Evolutionary conservation across 441 rosid genomes (phyloP), one percentile per base, ranked within the genome.

Genomic region (Mallotus repandus): DNA sequence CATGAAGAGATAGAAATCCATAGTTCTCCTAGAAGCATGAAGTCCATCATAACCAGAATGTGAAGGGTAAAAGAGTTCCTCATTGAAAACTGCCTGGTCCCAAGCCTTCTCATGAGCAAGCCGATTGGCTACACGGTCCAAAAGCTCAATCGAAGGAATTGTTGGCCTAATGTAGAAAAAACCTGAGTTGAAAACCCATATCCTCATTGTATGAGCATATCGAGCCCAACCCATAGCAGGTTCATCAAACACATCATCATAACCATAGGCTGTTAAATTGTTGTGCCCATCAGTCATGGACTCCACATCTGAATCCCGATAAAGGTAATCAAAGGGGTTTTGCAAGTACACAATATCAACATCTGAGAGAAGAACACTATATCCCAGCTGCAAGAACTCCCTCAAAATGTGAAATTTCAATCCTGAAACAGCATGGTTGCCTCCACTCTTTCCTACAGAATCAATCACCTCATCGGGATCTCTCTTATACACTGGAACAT

Each of bases 151-250:
- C 0, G 97, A 81, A 69, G 99, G 91, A 63, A 92, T 77, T 3
- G 98, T 92, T 38, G 99, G 97, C 72, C 98, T 84, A 14, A 94
- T 81, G 77, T 84, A 92, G 82, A 94, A 92, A 75, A 94, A 90
- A 18, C 97, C 98, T 1, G 98, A 94, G 74, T 94, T 94, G 86
- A 84, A 92, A 77, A 94, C 97, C 98, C 98, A 94, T 75, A 94
- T 90, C 79, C 97, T 83, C 97, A 92, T 94, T 4, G 97, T 92
- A 80, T 94, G 97, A 79, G 97, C 98, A 81, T 90, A 94, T 46
- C 94, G 86, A 76, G 98, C 97, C 97, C 98, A 92, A 50, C 98
- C 98, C 98, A 94, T 94, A 48, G 89, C 73, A 48, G 92, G 95
- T 56, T 94, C 98, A 76, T 94, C 92, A 64, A 82, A 90, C 41